Conservation (phyloP, 164 flowering plant genomes). For the Vitis cinerea region DNA sequence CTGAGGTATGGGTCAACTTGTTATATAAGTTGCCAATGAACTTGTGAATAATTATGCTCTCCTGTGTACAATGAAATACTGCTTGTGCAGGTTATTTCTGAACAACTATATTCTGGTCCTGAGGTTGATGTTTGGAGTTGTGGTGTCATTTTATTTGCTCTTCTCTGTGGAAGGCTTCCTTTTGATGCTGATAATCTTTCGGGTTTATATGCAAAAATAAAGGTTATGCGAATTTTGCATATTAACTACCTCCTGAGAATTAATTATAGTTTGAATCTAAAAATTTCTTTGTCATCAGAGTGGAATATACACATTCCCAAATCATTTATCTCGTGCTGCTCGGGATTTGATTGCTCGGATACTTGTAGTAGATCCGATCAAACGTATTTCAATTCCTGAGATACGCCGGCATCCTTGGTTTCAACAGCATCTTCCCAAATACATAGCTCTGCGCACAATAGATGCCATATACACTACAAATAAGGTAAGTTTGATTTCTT, state of each 20-base stretch:
- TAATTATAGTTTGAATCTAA: neutral
- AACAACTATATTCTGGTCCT: constrained; percentile 21
- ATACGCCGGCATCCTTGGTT: constrained; percentile 32
- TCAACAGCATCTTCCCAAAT: constrained; percentile 17
- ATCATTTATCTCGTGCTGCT: constrained; percentile 21
- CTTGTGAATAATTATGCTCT: neutral
- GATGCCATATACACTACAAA: neutral
- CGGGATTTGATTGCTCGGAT: constrained; percentile 25
- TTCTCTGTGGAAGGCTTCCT: constrained; percentile 22
- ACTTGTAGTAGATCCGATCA: constrained; percentile 25
- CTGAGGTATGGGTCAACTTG: constrained; percentile 17
- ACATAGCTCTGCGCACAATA: constrained; percentile 9
- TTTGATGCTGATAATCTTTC: constrained; percentile 23
- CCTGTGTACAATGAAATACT: neutral
- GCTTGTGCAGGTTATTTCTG: constrained; percentile 18
- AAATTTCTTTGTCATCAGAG: constrained; percentile 9
- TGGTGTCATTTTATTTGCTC: constrained; percentile 36
- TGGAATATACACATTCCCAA: constrained; percentile 20
- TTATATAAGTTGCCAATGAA: neutral
- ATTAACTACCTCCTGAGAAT: neutral
- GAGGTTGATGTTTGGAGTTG: constrained; percentile 50
- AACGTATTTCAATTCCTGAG: constrained; percentile 27
- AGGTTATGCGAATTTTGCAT: constrained; percentile 3
- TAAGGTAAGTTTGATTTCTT: constrained; percentile 4
- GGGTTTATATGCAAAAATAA: constrained; percentile 13